Base-by-base conservation (phyloP, 2,329 filamentous ascomycete species). In the Emydomyces testavorans region DNA sequence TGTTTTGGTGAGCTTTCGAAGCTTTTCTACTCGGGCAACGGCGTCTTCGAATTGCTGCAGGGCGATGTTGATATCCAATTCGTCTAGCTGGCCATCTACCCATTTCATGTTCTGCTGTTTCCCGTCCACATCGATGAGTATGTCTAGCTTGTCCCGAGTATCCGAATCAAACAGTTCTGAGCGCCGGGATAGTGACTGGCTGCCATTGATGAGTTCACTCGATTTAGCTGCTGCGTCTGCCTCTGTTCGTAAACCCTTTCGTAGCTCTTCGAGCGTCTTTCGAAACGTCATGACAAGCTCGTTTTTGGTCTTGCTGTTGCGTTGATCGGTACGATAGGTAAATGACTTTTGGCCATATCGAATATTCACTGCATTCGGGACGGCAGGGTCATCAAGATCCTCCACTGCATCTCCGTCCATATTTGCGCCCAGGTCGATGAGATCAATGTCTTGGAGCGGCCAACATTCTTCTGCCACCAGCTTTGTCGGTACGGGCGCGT, bases 71-170 rank as follows among this genome's bases (percentile, higher is more conserved):
- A 96, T 96, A 60, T 98, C 92, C 4, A 98, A 77, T 60, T 94
- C 87, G 61, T 98, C 92, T 64, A 98, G 85, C 66, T 96, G 87
- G 45, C 81, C 80, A 63, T 98, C 92, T 0, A 98, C 87, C 87
- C 87, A 95, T 46, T 90, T 84, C 39, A 98, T 75, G 62, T 92
- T 95, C 62, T 96, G 87, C 64, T 95, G 89, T 59, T 94, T 94
- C 41, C 92, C 92, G 59, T 96, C 92, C 11, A 94, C 86, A 58
- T 98, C 92, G 56, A 98, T 89, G 48, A 94, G 77, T 69, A 94
- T 83, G 52, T 73, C 78, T 15, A 70, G 69, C 32, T 71, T 70
- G 62, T 93, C 85, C 60, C 87, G 87, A 57, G 83, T 80, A 53
- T 82, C 87, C 7, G 88, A 67, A 60, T 92, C 86, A 11, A 94